Conservation (phyloP, 441 rosid genomes). For the Euphorbia corollata region DNA sequence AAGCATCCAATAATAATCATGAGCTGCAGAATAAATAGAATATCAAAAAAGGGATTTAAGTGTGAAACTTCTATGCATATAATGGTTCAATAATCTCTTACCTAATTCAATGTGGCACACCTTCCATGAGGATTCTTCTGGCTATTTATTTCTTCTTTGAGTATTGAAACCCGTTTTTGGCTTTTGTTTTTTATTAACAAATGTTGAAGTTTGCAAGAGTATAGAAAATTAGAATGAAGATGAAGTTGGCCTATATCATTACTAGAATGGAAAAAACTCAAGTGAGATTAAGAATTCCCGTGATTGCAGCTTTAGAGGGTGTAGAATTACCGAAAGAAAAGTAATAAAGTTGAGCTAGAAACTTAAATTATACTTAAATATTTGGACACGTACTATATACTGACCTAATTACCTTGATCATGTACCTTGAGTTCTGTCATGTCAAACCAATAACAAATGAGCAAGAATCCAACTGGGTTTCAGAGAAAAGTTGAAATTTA, state of each 20-base stretch:
- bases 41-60: neutral
- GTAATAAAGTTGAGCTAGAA: no score
- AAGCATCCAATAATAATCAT: constrained; percentile 74
- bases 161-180: constrained; percentile 78
- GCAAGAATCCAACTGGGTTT: no score
- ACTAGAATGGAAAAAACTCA: constrained; percentile 85
- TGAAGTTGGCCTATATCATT: constrained; percentile 1
- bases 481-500: no score
- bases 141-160: constrained; percentile 79
- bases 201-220: neutral
- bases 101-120: constrained; percentile 73
- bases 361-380: no score
- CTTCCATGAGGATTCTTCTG: constrained; percentile 85
- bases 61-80: neutral
- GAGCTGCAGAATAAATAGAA: constrained; percentile 37
- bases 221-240: neutral
- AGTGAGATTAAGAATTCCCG: constrained; percentile 68
- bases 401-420: no score
- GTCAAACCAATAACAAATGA: no score
- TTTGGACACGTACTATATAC: no score
- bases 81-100: constrained; percentile 7
- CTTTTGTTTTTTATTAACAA: constrained; percentile 19
- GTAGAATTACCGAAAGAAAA: no score
- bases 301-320: constrained; percentile 76
- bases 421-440: no score